A percentile compares a stretch with the other conserved stretches of the same genome.
phyloP scores from a whole-genome alignment of 139 green algal species.

The Chloropicon primus region DNA sequence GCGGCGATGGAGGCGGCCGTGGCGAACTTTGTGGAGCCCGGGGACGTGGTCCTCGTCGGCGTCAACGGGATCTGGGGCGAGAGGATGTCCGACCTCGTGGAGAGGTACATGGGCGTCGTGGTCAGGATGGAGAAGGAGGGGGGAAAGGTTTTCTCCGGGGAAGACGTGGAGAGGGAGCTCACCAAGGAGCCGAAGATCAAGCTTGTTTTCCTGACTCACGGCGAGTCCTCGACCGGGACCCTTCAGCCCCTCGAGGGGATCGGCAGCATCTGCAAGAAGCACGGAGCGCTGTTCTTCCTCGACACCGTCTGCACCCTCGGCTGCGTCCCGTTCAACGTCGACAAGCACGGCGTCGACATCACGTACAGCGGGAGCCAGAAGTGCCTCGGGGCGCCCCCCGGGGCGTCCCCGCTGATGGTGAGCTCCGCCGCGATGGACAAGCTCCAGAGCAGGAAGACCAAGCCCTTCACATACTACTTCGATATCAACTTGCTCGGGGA shows the following conservation, averaged over 20 bases:
- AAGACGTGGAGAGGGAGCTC: slow-evolving; percentile 20
- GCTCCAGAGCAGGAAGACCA: slow-evolving; percentile 1
- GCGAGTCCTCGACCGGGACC: slow-evolving; percentile 69
- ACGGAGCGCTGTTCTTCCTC: slow-evolving; percentile 67
- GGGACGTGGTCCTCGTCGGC: slow-evolving; percentile 65
- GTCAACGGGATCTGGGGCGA: slow-evolving; percentile 73
- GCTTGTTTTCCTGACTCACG: slow-evolving; percentile 33
- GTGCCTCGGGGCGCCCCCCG: slow-evolving; percentile 43
- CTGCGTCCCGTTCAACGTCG: slow-evolving; percentile 54
- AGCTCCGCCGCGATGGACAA: slow-evolving; percentile 4
- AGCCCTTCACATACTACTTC: slow-evolving; percentile 1
- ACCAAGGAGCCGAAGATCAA: slow-evolving; percentile 4
- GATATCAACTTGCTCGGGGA: not conserved
- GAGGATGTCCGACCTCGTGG: slow-evolving; percentile 67
- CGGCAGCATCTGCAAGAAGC: slow-evolving; percentile 60
- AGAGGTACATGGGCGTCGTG: slow-evolving; percentile 61
- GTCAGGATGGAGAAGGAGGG: slow-evolving; percentile 48
- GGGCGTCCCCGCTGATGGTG: slow-evolving; percentile 29
- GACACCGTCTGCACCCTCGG: slow-evolving; percentile 84
- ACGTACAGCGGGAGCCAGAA: slow-evolving; percentile 84
- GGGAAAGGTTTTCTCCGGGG: slow-evolving; percentile 53
- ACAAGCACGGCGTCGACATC: slow-evolving; percentile 61
- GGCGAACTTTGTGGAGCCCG: slow-evolving; percentile 79
- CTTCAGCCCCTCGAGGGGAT: slow-evolving; percentile 44
- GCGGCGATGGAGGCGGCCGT: slow-evolving; percentile 86